These are phyloP conservation scores for Acacia acuminata DNA, from an alignment of 306 rosid species.

Conservation along the genomic window DNA sequence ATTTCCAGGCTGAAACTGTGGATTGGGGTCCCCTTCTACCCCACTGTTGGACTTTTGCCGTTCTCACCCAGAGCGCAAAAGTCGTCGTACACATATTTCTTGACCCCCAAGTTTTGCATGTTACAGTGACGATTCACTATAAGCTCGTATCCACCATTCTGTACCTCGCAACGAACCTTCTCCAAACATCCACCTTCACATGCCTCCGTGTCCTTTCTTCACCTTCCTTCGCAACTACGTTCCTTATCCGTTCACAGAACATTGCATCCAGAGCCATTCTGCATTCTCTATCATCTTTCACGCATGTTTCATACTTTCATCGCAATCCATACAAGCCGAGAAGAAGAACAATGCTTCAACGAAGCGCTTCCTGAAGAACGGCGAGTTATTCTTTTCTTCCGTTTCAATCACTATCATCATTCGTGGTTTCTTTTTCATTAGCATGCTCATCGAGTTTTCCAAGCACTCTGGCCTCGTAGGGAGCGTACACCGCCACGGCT, in stretches of 20 bases:
- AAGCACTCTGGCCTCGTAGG: slow-evolving; percentile 44
- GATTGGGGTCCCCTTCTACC: slow-evolving; percentile 71
- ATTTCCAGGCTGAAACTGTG: slow-evolving; percentile 64
- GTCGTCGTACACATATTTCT: slow-evolving; percentile 37
- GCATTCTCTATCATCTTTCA: slow-evolving; percentile 29
- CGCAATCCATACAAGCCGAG: slow-evolving; percentile 55
- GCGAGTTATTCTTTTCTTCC: slow-evolving; percentile 56
- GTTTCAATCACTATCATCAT: slow-evolving; percentile 54
- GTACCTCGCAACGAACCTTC: slow-evolving; percentile 60
- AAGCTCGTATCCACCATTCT: slow-evolving; percentile 47
- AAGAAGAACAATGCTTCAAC: slow-evolving; percentile 51
- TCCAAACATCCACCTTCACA: slow-evolving; percentile 72
- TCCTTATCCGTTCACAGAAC: slow-evolving; percentile 37
- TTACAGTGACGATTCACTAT: slow-evolving; percentile 52
- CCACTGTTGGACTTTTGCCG: slow-evolving; percentile 40
- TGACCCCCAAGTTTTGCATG: slow-evolving; percentile 53
- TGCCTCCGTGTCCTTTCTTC: slow-evolving; percentile 40
- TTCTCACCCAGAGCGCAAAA: slow-evolving; percentile 44
- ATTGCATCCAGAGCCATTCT: slow-evolving; percentile 35
- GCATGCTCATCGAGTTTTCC: slow-evolving; percentile 63
- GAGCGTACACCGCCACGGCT: slow-evolving; percentile 44
- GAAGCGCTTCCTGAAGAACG: slow-evolving; percentile 65
- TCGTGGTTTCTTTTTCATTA: slow-evolving; percentile 43
- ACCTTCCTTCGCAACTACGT: slow-evolving; percentile 52
- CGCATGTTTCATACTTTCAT: slow-evolving; percentile 32